A percentile compares a stretch with the other conserved stretches of the same genome.
phyloP scores from a whole-genome alignment of 1,284 basidiomycete genomes.

The Ceratobasidium sp. region DNA sequence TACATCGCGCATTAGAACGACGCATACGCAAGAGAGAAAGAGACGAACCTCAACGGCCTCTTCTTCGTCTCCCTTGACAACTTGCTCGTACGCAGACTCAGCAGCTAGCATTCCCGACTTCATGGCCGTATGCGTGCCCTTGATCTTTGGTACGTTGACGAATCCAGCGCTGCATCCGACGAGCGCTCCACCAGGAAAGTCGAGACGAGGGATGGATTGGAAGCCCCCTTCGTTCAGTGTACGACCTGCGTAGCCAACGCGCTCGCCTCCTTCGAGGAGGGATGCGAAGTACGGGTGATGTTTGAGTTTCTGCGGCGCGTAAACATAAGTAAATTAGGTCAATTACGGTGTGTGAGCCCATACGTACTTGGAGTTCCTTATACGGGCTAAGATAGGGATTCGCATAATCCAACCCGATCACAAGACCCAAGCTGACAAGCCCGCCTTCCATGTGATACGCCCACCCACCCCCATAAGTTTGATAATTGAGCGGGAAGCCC shows the following conservation, averaged over 20 bases:
- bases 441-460: slow-evolving; percentile 96
- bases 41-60: slow-evolving; percentile 47
- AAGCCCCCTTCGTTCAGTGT: slow-evolving; percentile 94
- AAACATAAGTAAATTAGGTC: slow-evolving; percentile 28
- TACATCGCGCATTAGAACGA: neutral
- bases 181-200: slow-evolving; percentile 96
- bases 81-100: slow-evolving; percentile 80
- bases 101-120: slow-evolving; percentile 98
- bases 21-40: neutral
- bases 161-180: slow-evolving; percentile 97
- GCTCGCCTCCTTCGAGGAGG: slow-evolving; percentile 80
- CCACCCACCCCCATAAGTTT: slow-evolving; percentile 95
- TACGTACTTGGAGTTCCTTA: slow-evolving; percentile 86
- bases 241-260: slow-evolving; percentile 92
- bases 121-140: slow-evolving; percentile 99
- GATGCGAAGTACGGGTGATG: slow-evolving; percentile 93
- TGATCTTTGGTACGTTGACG: slow-evolving; percentile 98
- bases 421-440: slow-evolving; percentile 90
- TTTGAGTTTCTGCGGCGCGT: slow-evolving; percentile 82
- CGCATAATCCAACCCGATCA: slow-evolving; percentile 93
- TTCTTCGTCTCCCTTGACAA: slow-evolving; percentile 49
- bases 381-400: slow-evolving; percentile 96
- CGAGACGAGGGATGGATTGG: slow-evolving; percentile 90
- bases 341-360: neutral
- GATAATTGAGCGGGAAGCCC: slow-evolving; percentile 89